Percentiles rank a stretch among this genome's conserved stretches.
Conservation (phyloP, 1,284 basidiomycete genomes). For the Wallemia mellicola region DNA sequence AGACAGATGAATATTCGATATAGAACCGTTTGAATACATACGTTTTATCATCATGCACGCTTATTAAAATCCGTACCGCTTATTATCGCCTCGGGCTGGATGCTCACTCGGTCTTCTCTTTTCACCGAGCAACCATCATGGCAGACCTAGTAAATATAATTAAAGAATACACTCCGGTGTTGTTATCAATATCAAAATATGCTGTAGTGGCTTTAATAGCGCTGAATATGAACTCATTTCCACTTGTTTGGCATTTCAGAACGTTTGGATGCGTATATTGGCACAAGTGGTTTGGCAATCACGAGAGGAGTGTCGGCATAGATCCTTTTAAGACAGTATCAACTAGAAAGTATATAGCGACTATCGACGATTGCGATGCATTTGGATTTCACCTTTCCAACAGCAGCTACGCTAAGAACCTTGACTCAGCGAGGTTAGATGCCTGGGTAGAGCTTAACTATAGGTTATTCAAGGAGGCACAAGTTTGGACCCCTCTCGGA, state of each 20-base stretch:
- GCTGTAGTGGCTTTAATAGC: not conserved
- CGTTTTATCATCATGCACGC: too few relatives aligned
- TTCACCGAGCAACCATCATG: not conserved
- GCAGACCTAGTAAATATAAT: not conserved
- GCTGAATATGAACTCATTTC: not conserved
- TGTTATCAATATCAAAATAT: not conserved
- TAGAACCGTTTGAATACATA: too few relatives aligned
- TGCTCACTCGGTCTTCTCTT: not conserved
- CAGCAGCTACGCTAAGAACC: not conserved
- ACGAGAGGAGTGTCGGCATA: not conserved
- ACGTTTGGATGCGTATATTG: not conserved
- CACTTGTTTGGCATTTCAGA: not conserved
- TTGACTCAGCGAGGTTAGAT: not conserved
- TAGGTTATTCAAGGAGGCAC: not conserved
- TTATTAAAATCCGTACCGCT: too few relatives aligned
- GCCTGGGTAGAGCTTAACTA: not conserved
- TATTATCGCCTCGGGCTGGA: not conserved
- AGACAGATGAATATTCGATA: too few relatives aligned
- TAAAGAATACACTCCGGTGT: not conserved
- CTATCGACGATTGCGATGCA: not conserved
- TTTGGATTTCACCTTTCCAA: not conserved
- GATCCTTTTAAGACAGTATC: conserved; percentile 1
- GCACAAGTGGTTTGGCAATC: not conserved
- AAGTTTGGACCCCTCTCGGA: not conserved
- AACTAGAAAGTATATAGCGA: not conserved